Conservation (phyloP, 768 basidiomycete species). For the Suillus subaureus region DNA sequence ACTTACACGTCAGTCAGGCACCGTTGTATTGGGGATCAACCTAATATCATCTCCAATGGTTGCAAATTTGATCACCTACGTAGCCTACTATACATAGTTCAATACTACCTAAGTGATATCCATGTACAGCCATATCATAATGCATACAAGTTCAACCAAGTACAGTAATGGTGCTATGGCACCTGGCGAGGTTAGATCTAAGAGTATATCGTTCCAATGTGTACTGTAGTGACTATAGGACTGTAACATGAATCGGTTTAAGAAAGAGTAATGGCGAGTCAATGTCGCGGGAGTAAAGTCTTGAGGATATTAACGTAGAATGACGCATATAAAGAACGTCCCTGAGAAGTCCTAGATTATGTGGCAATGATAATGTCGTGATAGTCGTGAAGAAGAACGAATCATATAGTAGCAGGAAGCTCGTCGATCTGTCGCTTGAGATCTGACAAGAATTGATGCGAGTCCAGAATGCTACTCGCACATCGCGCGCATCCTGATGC, state of each 20-base stretch:
- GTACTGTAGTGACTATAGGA: neutral
- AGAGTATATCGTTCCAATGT: neutral
- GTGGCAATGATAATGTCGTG: neutral
- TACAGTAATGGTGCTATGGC: neutral
- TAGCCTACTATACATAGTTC: neutral
- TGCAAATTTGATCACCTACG: neutral
- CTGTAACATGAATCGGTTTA: no score
- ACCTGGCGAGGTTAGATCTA: neutral
- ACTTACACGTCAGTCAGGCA: no score
- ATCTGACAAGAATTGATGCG: constrained; percentile 53
- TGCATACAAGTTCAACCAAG: neutral
- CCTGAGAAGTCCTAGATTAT: neutral
- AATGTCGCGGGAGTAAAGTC: neutral
- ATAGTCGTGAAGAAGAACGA: neutral
- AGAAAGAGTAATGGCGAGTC: neutral
- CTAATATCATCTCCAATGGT: no score
- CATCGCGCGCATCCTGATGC: constrained; percentile 63
- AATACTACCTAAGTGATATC: no score
- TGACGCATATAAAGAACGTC: neutral
- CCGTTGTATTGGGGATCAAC: no score
- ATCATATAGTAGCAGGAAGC: constrained; percentile 46
- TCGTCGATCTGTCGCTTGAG: constrained; percentile 63
- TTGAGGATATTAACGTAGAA: neutral
- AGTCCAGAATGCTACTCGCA: constrained; percentile 64
- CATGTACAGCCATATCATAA: neutral